Percentiles rank a stretch among this genome's conserved stretches.
Conservation (phyloP, 1,284 basidiomycete genomes). For the Sporisorium iseilematis-ciliati region DNA sequence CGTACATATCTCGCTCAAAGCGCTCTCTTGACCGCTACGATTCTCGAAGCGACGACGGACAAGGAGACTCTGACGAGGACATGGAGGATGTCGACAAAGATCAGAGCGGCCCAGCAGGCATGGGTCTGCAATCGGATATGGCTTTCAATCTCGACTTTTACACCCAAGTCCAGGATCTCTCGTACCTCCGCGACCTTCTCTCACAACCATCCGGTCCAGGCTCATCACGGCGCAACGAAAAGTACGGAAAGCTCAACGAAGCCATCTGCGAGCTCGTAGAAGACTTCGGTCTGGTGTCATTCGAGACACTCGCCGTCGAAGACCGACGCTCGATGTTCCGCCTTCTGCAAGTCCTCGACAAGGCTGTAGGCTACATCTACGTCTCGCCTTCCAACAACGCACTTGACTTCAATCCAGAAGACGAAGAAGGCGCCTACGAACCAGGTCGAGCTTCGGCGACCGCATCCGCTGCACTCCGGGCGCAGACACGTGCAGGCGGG, state of each 20-base stretch:
- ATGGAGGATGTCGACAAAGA: background rate
- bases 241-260: constrained; percentile 77
- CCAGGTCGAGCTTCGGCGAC: constrained; percentile 40
- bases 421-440: constrained; percentile 38
- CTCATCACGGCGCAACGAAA: constrained; percentile 47
- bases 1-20: constrained; percentile 30
- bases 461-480: constrained; percentile 30
- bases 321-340: constrained; percentile 66
- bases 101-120: constrained; percentile 6
- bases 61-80: constrained; percentile 13
- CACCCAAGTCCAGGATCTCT: constrained; percentile 95
- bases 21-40: constrained; percentile 33
- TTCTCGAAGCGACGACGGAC: constrained; percentile 23
- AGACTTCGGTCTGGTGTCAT: constrained; percentile 92
- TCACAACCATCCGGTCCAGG: constrained; percentile 56
- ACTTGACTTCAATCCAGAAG: constrained; percentile 28
- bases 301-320: constrained; percentile 86
- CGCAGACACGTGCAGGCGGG: constrained; percentile 11
- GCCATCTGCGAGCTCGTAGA: constrained; percentile 91
- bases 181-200: constrained; percentile 84
- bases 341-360: constrained; percentile 62
- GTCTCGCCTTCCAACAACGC: constrained; percentile 15
- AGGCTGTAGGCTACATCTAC: constrained; percentile 66
- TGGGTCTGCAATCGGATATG: constrained; percentile 32
- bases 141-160: constrained; percentile 98